phyloP scores from a whole-genome alignment of 2,329 filamentous ascomycete genomes.

The Parascedosporium putredinis region DNA sequence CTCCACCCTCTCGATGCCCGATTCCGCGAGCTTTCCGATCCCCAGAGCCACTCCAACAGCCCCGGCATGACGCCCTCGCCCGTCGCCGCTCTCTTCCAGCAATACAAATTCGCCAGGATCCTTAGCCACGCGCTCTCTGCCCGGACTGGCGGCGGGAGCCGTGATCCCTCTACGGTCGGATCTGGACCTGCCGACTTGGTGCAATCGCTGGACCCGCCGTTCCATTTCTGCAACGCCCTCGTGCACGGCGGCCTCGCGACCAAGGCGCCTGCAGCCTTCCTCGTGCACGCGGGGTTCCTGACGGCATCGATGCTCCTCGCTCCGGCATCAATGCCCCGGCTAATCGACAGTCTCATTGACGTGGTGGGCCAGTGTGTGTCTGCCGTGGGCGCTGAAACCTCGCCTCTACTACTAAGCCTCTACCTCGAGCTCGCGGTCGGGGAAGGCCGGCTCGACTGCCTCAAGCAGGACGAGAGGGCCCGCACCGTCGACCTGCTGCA shows the following conservation, averaged over 20 bases:
- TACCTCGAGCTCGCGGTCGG: slow-evolving; percentile 24
- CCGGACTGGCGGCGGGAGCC: slow-evolving; percentile 14
- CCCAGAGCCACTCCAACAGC: background rate
- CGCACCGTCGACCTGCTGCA: slow-evolving; percentile 17
- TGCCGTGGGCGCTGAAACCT: slow-evolving; percentile 21
- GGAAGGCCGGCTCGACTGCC: slow-evolving; percentile 18
- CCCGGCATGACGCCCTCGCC: background rate
- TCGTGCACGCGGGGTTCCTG: slow-evolving; percentile 2
- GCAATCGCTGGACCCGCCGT: slow-evolving; percentile 9
- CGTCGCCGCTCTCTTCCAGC: background rate
- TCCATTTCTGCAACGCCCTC: slow-evolving; percentile 9
- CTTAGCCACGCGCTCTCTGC: slow-evolving; percentile 6
- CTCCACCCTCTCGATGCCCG: slow-evolving; percentile 31
- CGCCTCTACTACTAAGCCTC: slow-evolving; percentile 22
- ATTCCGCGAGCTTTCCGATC: background rate
- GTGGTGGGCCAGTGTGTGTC: slow-evolving; percentile 22
- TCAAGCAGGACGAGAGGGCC: slow-evolving; percentile 23
- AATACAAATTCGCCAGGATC: slow-evolving; percentile 4
- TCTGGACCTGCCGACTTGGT: background rate
- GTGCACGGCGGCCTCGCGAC: background rate
- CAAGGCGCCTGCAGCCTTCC: background rate
- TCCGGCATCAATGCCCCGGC: background rate
- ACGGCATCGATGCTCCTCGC: slow-evolving; percentile 1
- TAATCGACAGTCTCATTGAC: slow-evolving; percentile 20
- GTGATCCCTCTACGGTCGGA: slow-evolving; percentile 9